Percentiles rank a stretch among this genome's conserved stretches.
These are phyloP conservation scores for Rutidosis leptorrhynchoides DNA, from an alignment of 129 eudicot genomes.

Conservation along the genomic window DNA sequence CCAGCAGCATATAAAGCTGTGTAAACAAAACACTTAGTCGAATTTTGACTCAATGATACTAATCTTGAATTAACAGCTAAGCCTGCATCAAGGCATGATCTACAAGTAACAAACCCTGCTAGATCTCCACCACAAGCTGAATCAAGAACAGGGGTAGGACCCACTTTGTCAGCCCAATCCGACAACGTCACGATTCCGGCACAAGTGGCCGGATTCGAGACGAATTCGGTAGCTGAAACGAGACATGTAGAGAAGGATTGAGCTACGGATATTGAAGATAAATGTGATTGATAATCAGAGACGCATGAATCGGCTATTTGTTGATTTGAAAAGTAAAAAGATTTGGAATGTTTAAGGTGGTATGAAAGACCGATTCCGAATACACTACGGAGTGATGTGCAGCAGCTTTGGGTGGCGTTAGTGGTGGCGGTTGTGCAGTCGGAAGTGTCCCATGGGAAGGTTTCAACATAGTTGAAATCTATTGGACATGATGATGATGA, in stretches of 20 bases:
- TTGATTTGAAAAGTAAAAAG: slow-evolving; percentile 46
- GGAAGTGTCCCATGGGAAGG: slow-evolving; percentile 69
- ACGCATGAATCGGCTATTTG: slow-evolving; percentile 45
- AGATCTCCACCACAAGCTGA: slow-evolving; percentile 49
- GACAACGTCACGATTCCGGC: slow-evolving; percentile 41
- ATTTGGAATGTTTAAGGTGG: slow-evolving; percentile 50
- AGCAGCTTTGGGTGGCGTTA: slow-evolving; percentile 38
- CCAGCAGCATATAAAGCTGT: slow-evolving; percentile 70
- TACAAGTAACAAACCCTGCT: slow-evolving; percentile 41
- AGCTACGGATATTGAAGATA: slow-evolving; percentile 25
- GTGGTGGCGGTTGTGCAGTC: slow-evolving; percentile 40
- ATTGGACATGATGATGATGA: slow-evolving; percentile 71
- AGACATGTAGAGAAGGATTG: slow-evolving; percentile 40
- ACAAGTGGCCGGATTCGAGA: slow-evolving; percentile 41
- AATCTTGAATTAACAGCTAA: slow-evolving; percentile 44
- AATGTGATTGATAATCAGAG: slow-evolving; percentile 34
- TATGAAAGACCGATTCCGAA: slow-evolving; percentile 59
- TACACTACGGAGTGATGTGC: slow-evolving; percentile 54
- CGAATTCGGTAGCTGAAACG: slow-evolving; percentile 35
- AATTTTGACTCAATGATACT: slow-evolving; percentile 42
- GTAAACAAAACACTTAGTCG: slow-evolving; percentile 61
- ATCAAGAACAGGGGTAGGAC: slow-evolving; percentile 32
- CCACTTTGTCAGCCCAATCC: slow-evolving; percentile 44
- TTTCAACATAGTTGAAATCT: slow-evolving; percentile 49
- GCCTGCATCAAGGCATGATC: slow-evolving; percentile 61